Conservation (phyloP, 31 red algal genomes). For the Odonthalia washingtoniensis region DNA sequence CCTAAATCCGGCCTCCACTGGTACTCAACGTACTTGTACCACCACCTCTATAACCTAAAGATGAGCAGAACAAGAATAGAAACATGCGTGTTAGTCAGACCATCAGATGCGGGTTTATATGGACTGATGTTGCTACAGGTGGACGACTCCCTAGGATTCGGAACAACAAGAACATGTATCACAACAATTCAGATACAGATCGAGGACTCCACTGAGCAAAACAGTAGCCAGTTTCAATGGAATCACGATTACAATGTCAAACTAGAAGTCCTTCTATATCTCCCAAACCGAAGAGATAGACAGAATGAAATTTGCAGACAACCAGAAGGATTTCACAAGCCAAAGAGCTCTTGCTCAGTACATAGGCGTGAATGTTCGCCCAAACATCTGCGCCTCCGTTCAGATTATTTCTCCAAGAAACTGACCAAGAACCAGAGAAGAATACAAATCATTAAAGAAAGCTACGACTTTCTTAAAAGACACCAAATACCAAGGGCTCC, state of each 20-base stretch:
- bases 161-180: background rate
- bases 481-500: background rate
- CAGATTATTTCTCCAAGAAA: background rate
- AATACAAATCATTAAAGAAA: background rate
- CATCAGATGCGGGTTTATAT: background rate
- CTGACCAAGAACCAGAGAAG: background rate
- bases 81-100: background rate
- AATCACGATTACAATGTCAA: background rate
- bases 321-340: background rate
- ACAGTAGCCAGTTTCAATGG: background rate
- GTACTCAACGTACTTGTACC: background rate
- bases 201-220: background rate
- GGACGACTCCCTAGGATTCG: background rate
- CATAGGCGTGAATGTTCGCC: background rate
- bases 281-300: background rate
- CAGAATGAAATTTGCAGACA: background rate
- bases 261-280: background rate
- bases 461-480: background rate
- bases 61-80: background rate
- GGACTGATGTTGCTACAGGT: background rate
- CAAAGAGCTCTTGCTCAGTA: too few species aligned
- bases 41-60: background rate
- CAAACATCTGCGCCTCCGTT: background rate
- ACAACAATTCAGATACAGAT: background rate
- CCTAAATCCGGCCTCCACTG: background rate